These are phyloP conservation scores for Teunomyces barrocoloradensis DNA, from an alignment of 805 yeast species.

Conservation along the genomic window DNA sequence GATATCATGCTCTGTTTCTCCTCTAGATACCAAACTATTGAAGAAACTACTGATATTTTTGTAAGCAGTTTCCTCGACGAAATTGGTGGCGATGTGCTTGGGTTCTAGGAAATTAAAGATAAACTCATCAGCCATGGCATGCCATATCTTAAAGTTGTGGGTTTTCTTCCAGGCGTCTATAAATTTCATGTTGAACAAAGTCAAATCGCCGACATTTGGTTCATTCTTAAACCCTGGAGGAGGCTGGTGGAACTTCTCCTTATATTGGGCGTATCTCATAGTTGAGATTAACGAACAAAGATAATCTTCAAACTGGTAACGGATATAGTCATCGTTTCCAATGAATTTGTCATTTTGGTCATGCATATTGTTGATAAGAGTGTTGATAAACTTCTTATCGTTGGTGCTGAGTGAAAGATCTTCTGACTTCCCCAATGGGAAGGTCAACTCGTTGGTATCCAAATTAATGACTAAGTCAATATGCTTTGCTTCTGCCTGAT, in stretches of 20 bases:
- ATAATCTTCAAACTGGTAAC: constrained; percentile 90
- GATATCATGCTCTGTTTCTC: constrained; percentile 9
- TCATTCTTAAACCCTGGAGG: constrained; percentile 40
- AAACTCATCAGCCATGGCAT: constrained; percentile 41
- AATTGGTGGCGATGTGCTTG: constrained; percentile 30
- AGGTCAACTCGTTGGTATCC: constrained; percentile 51
- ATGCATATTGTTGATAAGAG: constrained; percentile 50
- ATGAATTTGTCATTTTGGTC: constrained; percentile 34
- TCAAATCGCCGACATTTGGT: constrained; percentile 23
- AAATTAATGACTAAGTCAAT: constrained; percentile 75
- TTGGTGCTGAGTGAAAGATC: constrained; percentile 33
- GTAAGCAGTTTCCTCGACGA: constrained; percentile 12
- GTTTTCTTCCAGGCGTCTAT: constrained; percentile 33
- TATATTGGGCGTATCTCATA: constrained; percentile 64
- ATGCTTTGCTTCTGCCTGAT: constrained; percentile 52
- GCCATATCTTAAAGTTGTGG: constrained; percentile 40
- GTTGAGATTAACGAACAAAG: constrained; percentile 71
- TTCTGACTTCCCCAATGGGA: constrained; percentile 35
- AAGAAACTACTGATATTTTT: constrained; percentile 24
- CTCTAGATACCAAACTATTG: constrained; percentile 12
- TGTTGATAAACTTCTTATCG: constrained; percentile 76
- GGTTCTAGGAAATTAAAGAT: constrained; percentile 44
- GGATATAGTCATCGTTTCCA: constrained; percentile 74
- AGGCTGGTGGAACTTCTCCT: constrained; percentile 32
- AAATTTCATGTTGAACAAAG: constrained; percentile 31